Conservation (phyloP, 768 basidiomycete genomes). For the Crepidotus variabilis region DNA sequence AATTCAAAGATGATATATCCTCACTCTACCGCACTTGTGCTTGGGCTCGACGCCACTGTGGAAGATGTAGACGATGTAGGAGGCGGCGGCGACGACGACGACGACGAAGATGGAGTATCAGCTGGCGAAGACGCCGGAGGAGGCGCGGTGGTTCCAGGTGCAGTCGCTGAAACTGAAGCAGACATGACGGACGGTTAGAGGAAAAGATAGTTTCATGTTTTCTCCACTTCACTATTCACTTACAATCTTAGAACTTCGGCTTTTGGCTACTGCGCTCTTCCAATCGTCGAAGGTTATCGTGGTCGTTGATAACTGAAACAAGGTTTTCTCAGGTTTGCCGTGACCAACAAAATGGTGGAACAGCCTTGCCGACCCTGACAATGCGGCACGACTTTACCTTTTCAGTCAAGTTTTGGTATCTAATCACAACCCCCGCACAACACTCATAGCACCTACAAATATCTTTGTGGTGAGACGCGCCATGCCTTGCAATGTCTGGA, state of each 20-base stretch:
- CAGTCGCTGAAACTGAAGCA: neutral
- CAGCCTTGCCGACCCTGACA: neutral
- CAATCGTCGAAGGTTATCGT: constrained; percentile 3
- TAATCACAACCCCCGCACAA: neutral
- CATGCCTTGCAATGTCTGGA: no score
- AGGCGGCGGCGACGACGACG: constrained; percentile 6
- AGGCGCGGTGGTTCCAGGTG: neutral
- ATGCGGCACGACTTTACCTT: neutral
- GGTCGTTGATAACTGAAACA: constrained; percentile 9
- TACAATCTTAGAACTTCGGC: neutral
- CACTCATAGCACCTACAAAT: neutral
- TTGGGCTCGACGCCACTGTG: neutral
- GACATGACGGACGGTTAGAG: neutral
- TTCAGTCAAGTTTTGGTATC: neutral
- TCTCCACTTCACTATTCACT: neutral
- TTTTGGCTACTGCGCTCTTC: neutral
- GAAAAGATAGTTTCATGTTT: neutral
- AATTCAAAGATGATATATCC: neutral
- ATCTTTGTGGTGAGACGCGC: no score
- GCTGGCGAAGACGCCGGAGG: neutral
- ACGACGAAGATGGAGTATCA: constrained; percentile 3
- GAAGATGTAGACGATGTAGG: neutral
- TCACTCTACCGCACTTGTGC: neutral
- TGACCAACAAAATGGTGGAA: neutral
- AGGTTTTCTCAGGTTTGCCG: neutral